Conservation (phyloP, 2,329 filamentous ascomycete species). For the Rutstroemia sp. region DNA sequence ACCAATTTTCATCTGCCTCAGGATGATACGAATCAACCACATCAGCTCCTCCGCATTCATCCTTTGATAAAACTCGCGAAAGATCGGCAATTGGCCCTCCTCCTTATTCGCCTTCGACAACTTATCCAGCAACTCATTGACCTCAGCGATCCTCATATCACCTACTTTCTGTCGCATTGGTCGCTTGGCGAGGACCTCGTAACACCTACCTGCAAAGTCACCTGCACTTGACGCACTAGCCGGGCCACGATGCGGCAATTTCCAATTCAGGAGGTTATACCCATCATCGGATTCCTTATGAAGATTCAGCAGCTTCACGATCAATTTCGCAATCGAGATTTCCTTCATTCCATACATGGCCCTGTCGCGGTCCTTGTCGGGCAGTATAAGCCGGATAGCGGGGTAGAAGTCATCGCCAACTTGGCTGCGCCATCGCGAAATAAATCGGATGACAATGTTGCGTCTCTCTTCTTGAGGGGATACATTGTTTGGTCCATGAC, state of each 20-base stretch:
- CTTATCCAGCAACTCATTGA: slow-evolving; percentile 77
- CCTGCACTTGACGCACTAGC: slow-evolving; percentile 61
- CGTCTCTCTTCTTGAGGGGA: slow-evolving; percentile 72
- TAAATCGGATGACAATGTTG: slow-evolving; percentile 78
- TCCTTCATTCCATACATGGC: slow-evolving; percentile 94
- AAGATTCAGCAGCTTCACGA: slow-evolving; percentile 92
- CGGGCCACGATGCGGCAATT: slow-evolving; percentile 65
- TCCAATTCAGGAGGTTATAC: slow-evolving; percentile 83
- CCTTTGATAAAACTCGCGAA: slow-evolving; percentile 74
- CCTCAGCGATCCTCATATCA: slow-evolving; percentile 78
- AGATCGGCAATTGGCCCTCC: slow-evolving; percentile 73
- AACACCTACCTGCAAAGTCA: slow-evolving; percentile 87
- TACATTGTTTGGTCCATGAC: slow-evolving; percentile 48
- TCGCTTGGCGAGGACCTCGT: slow-evolving; percentile 77
- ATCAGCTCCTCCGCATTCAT: slow-evolving; percentile 93
- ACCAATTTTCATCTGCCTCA: slow-evolving; percentile 66
- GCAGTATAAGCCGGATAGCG: slow-evolving; percentile 82
- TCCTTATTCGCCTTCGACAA: slow-evolving; percentile 71
- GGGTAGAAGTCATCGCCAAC: slow-evolving; percentile 93
- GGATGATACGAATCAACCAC: slow-evolving; percentile 90
- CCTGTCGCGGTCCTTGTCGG: slow-evolving; percentile 86
- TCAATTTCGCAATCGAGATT: slow-evolving; percentile 76
- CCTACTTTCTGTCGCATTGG: slow-evolving; percentile 68
- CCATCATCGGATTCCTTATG: slow-evolving; percentile 86
- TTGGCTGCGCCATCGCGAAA: slow-evolving; percentile 76